phyloP scores from a whole-genome alignment of 768 basidiomycete species.

The Termitomyces sp. region DNA sequence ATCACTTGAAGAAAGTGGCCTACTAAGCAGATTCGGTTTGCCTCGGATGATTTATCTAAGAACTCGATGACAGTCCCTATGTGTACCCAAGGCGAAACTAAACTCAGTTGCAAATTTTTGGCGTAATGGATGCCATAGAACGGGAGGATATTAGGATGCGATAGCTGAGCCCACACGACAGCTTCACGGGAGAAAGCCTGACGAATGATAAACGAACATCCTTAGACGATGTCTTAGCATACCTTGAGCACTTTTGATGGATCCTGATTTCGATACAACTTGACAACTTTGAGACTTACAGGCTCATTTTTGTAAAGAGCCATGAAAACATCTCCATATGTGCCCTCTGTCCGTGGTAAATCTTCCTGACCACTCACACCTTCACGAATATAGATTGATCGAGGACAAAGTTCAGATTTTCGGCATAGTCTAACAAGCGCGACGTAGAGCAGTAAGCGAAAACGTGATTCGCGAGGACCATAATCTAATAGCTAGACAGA shows the following conservation, averaged over 20 bases:
- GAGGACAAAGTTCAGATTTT: constrained; percentile 21
- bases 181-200: constrained; percentile 10
- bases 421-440: constrained; percentile 18
- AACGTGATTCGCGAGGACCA: constrained; percentile 1
- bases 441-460: constrained; percentile 8
- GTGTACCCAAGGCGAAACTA: constrained; percentile 33
- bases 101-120: constrained; percentile 21
- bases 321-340: constrained; percentile 23
- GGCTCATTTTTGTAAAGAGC: constrained; percentile 11
- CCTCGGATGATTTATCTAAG: constrained; percentile 10
- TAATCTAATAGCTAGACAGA: constrained; percentile 14
- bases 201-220: constrained; percentile 12
- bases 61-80: constrained; percentile 27
- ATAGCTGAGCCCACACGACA: constrained; percentile 12
- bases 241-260: constrained; percentile 18
- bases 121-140: constrained; percentile 28
- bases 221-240: not conserved
- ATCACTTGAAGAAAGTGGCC: not conserved
- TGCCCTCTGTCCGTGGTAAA: constrained; percentile 13
- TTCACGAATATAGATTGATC: constrained; percentile 15
- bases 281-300: constrained; percentile 23
- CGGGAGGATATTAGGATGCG: constrained; percentile 22
- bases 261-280: constrained; percentile 15
- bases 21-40: constrained; percentile 10
- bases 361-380: constrained; percentile 4